Percentiles rank a stretch among this genome's conserved stretches.
Conservation (phyloP, 1,139 yeast genomes). For the Taphrina betulina region DNA sequence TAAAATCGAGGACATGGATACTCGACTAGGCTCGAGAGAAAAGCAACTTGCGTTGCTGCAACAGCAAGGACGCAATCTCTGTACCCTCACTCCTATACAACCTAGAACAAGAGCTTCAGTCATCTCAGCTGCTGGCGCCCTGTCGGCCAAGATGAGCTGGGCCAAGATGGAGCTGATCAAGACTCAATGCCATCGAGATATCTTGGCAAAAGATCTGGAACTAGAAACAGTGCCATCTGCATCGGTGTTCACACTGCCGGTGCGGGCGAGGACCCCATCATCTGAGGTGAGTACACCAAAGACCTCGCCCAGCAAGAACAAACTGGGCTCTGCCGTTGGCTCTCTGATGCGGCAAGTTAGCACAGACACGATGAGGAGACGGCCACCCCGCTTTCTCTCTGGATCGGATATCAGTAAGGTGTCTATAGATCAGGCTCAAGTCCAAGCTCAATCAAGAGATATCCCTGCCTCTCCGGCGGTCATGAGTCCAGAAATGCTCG, state of each 20-base stretch:
- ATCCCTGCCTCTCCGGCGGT: neutral
- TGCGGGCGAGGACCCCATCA: conserved; percentile 12
- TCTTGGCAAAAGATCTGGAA: conserved; percentile 46
- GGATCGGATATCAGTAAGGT: neutral
- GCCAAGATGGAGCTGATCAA: conserved; percentile 54
- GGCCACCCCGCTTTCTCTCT: conserved; percentile 4
- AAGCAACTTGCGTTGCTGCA: conserved; percentile 46
- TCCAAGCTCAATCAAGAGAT: neutral
- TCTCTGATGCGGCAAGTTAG: conserved; percentile 18
- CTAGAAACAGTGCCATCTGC: conserved; percentile 39
- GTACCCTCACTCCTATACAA: conserved; percentile 55
- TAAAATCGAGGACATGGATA: conserved; percentile 44
- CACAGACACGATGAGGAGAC: conserved; percentile 19
- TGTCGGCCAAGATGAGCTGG: conserved; percentile 57
- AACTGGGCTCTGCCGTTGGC: conserved; percentile 14
- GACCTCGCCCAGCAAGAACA: conserved; percentile 18
- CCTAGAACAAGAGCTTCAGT: conserved; percentile 54
- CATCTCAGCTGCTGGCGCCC: conserved; percentile 49
- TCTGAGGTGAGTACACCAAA: neutral
- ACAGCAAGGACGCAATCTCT: conserved; percentile 48
- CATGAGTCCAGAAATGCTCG: neutral
- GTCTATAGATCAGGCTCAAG: neutral
- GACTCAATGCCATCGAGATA: conserved; percentile 47
- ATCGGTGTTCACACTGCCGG: conserved; percentile 14
- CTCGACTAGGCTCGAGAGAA: conserved; percentile 43